Evolutionary conservation across 106 monocot genomes (phyloP), one percentile per base, ranked within the genome.

Genomic region (Gastrodia elata): DNA sequence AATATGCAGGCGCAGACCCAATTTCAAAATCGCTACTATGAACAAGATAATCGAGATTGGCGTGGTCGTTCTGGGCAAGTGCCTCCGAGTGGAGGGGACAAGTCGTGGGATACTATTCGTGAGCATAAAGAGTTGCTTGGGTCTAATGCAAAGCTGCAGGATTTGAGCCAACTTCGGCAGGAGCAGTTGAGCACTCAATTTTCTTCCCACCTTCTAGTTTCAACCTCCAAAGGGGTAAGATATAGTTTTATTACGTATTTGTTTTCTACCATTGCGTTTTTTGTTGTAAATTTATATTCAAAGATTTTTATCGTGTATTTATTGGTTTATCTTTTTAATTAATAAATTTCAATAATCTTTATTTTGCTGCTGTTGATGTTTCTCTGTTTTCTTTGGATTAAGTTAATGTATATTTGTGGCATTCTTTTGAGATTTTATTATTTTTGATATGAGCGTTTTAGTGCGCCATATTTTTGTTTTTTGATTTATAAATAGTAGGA

Each of bases 1-100:
- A 11, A 28, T 30, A 61, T 32, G 61, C 61, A 61, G 61, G 40
- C 73, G 67, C 82, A 80, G 84, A 65, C n/a, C 40, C 88, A 83
- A 70, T 35, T 75, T n/a, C 85, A 83, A 67, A 70, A 18, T 75
- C 90, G 84, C 30, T 88, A 87, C 78, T 52, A 77, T 68, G 87
- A 87, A 64, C 68, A 87, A 61, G 93, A 90, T 72, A 94, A 75
- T 58, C 84, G 85, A 74, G 93, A 90, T 78, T 94, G 93, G 93
- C 87, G 90, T 64, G 81, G 82, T 18, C 84, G 83, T 4, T 69
- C 83, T 9, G 80, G 56, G 64, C 80, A 81, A 70, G 25, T 56
- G 26, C 75, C 83, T 4, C 39, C 83, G 9, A 35, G 40, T 76
- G 83, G 76, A 74, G 90, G 90, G 39, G 92, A 92, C 49, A 88